Evolutionary conservation across 2,329 filamentous ascomycete species (phyloP), one percentile per base, ranked within the genome.

Genomic region (Fusarium keratoplasticum): DNA sequence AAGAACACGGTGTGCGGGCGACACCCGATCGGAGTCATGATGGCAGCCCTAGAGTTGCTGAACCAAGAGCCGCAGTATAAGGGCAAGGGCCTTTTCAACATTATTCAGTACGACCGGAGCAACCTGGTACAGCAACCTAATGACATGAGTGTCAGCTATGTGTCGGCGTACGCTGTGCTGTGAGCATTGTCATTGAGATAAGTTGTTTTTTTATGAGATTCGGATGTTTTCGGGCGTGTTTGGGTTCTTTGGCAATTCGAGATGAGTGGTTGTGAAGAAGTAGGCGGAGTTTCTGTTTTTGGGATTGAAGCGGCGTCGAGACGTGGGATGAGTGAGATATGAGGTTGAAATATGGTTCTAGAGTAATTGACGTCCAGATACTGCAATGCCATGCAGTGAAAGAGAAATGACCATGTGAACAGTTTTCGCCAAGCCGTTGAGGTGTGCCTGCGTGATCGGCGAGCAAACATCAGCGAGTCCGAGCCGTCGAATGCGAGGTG

Each of bases 121-220:
- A 92, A 90, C 69, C 85, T 97, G 81, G 93, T 93, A 5, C 86
- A 89, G 74, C 86, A 87, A 33, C 86, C 92, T 1, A 82, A 80
- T 18, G 94, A 98, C 73, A 96, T 92, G 75, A 98, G 95, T 76
- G 96, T 99, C 61, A 98, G 95, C 84, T 99, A 99, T 82, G 95
- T 94, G 4, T 96, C 95, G 81, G 96, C 95, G 5, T 97, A 96
- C 86, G 95, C 95, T 10, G 87, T 95, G 18, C 80, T 95, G 36
- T 95, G 58, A 79, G 57, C 3, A 62, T 20, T 18, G 6, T n/a
- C 13, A 58, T 6, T 52, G 8, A 11, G 11, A 16, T 2, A 8
- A 5, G 6, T 6, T n/a, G 52, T 0, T 5, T 29, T 31, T 66
- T 31, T 38, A 2, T 35, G 25, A 11, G 33, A 16, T 36, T 36